phyloP scores from a whole-genome alignment of 192 early-diverging fungal species.

The Mortierella antarctica region DNA sequence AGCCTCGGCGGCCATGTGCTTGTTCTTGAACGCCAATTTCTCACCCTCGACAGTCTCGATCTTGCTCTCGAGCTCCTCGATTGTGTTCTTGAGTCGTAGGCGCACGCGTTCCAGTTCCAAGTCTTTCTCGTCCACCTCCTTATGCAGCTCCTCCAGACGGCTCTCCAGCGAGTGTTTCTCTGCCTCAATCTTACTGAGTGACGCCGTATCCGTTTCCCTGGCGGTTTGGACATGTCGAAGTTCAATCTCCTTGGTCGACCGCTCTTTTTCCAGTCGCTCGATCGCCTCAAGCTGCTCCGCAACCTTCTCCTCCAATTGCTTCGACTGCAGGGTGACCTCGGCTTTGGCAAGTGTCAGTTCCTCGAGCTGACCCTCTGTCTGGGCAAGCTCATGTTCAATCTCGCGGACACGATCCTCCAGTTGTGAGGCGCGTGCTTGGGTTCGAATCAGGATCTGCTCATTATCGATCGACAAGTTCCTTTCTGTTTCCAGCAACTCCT shows the following conservation, averaged over 20 bases:
- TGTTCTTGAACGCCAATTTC: conserved; percentile 46
- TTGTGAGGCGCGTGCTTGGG: conserved; percentile 77
- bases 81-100: conserved; percentile 47
- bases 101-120: conserved; percentile 61
- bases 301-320: conserved; percentile 38
- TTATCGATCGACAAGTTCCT: conserved; percentile 81
- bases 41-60: conserved; percentile 47
- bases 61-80: conserved; percentile 50
- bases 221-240: conserved; percentile 29
- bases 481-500: conserved; percentile 78
- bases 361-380: conserved; percentile 73
- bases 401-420: conserved; percentile 74
- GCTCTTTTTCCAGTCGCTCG: conserved; percentile 39
- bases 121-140: conserved; percentile 77
- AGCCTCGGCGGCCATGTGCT: conserved; percentile 44
- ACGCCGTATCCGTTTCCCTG: conserved; percentile 22
- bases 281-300: conserved; percentile 18
- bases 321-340: conserved; percentile 10
- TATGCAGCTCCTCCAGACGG: conserved; percentile 68
- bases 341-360: conserved; percentile 61
- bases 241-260: conserved; percentile 41
- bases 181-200: conserved; percentile 30
- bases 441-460: conserved; percentile 84
- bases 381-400: conserved; percentile 68
- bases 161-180: conserved; percentile 66